Conservation (phyloP, 768 basidiomycete species). For the Peribolospora kevripleyi region DNA sequence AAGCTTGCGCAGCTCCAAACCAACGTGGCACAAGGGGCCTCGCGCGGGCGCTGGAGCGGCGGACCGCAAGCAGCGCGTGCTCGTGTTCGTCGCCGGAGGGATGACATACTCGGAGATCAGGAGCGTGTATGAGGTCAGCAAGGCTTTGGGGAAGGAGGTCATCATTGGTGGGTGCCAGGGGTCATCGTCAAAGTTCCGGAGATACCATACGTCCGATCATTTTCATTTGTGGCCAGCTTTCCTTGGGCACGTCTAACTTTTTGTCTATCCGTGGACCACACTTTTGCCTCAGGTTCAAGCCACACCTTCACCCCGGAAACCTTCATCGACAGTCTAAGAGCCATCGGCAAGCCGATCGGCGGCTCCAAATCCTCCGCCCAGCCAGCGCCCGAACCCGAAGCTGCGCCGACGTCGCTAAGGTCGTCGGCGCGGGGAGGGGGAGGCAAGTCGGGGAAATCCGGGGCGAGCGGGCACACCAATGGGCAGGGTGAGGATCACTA, state of each 20-base stretch:
- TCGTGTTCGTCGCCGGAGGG: slow-evolving; percentile 82
- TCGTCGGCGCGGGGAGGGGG: too few species aligned
- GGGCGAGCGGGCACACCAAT: too few species aligned
- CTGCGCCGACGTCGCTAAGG: neutral
- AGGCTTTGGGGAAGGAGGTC: slow-evolving; percentile 55
- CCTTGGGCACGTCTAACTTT: neutral
- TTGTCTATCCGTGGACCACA: neutral
- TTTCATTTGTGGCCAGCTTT: neutral
- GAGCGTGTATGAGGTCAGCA: slow-evolving; percentile 57
- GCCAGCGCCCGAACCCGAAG: slow-evolving; percentile 1
- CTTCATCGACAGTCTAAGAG: slow-evolving; percentile 67
- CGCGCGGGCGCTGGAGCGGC: slow-evolving; percentile 23
- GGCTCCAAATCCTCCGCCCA: slow-evolving; percentile 32
- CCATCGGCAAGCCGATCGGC: slow-evolving; percentile 62
- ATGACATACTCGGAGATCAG: slow-evolving; percentile 91
- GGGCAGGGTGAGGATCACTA: too few species aligned
- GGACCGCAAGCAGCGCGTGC: slow-evolving; percentile 36
- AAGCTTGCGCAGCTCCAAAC: slow-evolving; percentile 69
- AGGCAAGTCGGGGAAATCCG: too few species aligned
- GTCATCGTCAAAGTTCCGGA: neutral
- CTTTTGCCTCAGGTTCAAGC: slow-evolving; percentile 46
- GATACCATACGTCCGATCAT: neutral
- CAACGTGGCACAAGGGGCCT: slow-evolving; percentile 64
- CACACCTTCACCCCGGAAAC: slow-evolving; percentile 58
- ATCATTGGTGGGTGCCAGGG: slow-evolving; percentile 47